These are phyloP conservation scores for Oryza longistaminata DNA, from an alignment of 176 grass and related monocot genomes.

Conservation along the genomic window DNA sequence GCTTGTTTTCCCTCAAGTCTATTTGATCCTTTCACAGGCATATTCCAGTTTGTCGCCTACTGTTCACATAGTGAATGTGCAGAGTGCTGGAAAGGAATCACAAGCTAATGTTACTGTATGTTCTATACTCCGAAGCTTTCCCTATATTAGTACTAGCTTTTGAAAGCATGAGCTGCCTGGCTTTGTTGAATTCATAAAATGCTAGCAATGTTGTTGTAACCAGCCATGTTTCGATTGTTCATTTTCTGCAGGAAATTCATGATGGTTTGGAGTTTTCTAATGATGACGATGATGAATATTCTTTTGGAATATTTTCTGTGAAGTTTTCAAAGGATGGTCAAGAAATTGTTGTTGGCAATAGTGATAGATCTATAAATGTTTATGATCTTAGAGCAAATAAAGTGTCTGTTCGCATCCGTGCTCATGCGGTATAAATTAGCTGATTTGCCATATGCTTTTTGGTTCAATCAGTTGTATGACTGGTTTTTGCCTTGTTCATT, in stretches of 20 bases:
- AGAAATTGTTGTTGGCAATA: slow-evolving; percentile 89
- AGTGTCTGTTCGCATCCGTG: slow-evolving; percentile 54
- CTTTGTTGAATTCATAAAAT: not conserved
- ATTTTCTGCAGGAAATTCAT: slow-evolving; percentile 76
- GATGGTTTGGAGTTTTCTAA: slow-evolving; percentile 67
- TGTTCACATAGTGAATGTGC: slow-evolving; percentile 85
- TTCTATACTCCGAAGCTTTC: slow-evolving; percentile 24
- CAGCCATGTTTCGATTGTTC: not conserved
- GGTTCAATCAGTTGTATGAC: not conserved
- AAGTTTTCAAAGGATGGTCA: slow-evolving; percentile 89
- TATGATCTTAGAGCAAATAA: slow-evolving; percentile 89
- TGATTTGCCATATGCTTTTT: not conserved
- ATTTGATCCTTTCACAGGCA: slow-evolving; percentile 56
- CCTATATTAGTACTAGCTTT: not conserved
- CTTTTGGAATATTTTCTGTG: slow-evolving; percentile 86
- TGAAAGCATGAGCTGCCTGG: not conserved
- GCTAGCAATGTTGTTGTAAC: slow-evolving; percentile 15
- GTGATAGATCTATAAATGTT: slow-evolving; percentile 69
- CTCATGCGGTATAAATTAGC: slow-evolving; percentile 64
- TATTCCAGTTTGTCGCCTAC: slow-evolving; percentile 78
- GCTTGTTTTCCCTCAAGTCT: not conserved
- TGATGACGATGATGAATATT: slow-evolving; percentile 40
- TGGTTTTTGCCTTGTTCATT: not conserved
- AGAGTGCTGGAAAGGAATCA: slow-evolving; percentile 56
- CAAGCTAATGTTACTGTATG: slow-evolving; percentile 84